phyloP scores from a whole-genome alignment of 768 basidiomycete genomes.

The Amanita inopinata region DNA sequence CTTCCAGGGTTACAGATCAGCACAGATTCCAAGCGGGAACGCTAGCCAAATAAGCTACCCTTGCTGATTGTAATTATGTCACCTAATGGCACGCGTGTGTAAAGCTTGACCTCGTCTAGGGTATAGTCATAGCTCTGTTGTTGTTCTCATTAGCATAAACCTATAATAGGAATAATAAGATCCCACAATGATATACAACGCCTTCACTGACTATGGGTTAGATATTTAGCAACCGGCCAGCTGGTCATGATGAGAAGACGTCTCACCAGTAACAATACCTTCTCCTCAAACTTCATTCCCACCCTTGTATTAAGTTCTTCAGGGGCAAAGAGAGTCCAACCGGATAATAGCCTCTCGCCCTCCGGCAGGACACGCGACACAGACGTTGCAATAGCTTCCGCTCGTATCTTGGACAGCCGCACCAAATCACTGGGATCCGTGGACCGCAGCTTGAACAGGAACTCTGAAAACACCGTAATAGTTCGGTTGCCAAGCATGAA shows the following conservation, averaged over 20 bases:
- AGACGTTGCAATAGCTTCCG: slow-evolving; percentile 88
- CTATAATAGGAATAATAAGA: not conserved
- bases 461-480: slow-evolving; percentile 85
- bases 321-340: slow-evolving; percentile 91
- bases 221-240: slow-evolving; percentile 1
- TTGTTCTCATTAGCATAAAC: not conserved
- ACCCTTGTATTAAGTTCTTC: slow-evolving; percentile 62
- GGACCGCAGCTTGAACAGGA: slow-evolving; percentile 77
- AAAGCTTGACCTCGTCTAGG: slow-evolving; percentile 84
- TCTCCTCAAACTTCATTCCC: slow-evolving; percentile 86
- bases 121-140: slow-evolving; percentile 85
- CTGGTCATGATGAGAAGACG: not conserved
- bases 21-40: slow-evolving; percentile 6
- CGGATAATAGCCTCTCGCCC: slow-evolving; percentile 67
- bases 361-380: slow-evolving; percentile 67
- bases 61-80: slow-evolving; percentile 71
- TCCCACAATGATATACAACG: slow-evolving; percentile 74
- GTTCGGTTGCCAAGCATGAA: slow-evolving; percentile 86
- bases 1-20: slow-evolving; percentile 27
- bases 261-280: slow-evolving; percentile 79
- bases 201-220: slow-evolving; percentile 28
- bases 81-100: slow-evolving; percentile 80
- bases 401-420: slow-evolving; percentile 78
- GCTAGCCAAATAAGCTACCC: slow-evolving; percentile 37
- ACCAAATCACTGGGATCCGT: slow-evolving; percentile 90